Conservation (phyloP, 331 rosid species). For the Phaseolus coccineus region DNA sequence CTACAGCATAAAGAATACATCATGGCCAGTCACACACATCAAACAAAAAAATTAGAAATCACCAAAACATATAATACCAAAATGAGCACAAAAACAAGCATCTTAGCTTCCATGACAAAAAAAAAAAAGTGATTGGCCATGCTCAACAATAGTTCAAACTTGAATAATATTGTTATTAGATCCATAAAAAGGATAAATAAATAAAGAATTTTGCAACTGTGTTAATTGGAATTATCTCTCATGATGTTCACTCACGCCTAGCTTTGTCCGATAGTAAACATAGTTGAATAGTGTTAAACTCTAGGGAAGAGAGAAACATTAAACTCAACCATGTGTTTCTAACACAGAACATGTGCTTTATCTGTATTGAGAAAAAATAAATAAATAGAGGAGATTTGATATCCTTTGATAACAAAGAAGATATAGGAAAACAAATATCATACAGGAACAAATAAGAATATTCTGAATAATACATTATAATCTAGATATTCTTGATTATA, state of each 20-base stretch:
- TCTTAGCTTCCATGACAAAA: background rate
- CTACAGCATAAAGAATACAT: slow-evolving; percentile 55
- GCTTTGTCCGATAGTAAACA: slow-evolving; percentile 22
- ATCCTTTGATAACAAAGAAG: too few relatives aligned
- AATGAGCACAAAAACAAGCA: slow-evolving; percentile 1
- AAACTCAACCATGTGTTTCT: too few relatives aligned
- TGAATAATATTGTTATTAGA: background rate
- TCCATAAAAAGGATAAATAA: background rate
- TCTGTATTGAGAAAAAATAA: too few relatives aligned
- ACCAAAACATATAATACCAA: slow-evolving; percentile 25
- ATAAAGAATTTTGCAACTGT: slow-evolving; percentile 19
- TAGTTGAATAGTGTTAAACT: background rate
- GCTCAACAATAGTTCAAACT: slow-evolving; percentile 21
- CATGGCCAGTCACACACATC: slow-evolving; percentile 27
- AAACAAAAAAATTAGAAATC: slow-evolving; percentile 7
- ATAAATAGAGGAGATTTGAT: too few relatives aligned
- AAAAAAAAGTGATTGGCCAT: background rate
- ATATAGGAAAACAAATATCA: too few relatives aligned
- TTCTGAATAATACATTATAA: too few relatives aligned
- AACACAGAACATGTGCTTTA: too few relatives aligned
- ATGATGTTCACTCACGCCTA: background rate
- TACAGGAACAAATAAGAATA: too few relatives aligned
- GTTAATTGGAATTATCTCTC: slow-evolving; percentile 4
- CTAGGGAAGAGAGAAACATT: too few relatives aligned
- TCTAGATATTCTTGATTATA: too few relatives aligned